A percentile compares a stretch with the other conserved stretches of the same genome.
These are phyloP conservation scores for Zymoseptoria ardabiliae DNA, from an alignment of 2,329 filamentous ascomycete genomes.

Conservation along the genomic window DNA sequence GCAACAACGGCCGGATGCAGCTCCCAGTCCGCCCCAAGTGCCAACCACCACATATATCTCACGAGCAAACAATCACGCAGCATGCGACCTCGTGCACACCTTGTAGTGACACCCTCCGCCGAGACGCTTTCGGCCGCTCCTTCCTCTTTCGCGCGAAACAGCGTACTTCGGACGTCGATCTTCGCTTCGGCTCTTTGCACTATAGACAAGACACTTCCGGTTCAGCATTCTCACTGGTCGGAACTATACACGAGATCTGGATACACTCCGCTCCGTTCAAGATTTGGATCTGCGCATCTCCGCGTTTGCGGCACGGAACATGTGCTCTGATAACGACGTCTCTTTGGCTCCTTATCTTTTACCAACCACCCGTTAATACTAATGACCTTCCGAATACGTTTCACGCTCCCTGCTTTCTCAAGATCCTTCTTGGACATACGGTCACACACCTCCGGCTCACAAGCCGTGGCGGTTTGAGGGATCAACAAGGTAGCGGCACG, in stretches of 20 bases:
- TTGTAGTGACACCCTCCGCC: not conserved
- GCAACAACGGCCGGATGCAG: slow-evolving; percentile 8
- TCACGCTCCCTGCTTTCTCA: not conserved
- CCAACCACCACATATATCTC: slow-evolving; percentile 8
- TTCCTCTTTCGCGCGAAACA: not conserved
- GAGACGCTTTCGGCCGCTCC: not conserved
- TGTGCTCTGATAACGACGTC: slow-evolving; percentile 12
- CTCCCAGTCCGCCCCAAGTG: slow-evolving; percentile 4
- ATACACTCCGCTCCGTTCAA: not conserved
- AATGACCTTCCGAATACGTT: not conserved
- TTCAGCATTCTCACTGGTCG: slow-evolving; percentile 1
- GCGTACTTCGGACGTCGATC: not conserved
- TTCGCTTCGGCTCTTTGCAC: not conserved
- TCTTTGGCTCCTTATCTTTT: slow-evolving; percentile 7
- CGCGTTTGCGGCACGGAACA: slow-evolving; percentile 1
- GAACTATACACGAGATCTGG: not conserved
- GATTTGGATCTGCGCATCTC: not conserved
- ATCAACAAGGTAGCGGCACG: not conserved
- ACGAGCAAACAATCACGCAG: not conserved
- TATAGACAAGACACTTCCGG: not conserved
- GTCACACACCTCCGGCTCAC: not conserved
- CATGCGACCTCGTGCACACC: not conserved
- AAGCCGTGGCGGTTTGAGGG: not conserved
- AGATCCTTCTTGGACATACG: not conserved
- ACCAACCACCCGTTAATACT: not conserved